Conservation (phyloP, 495 filamentous ascomycete genomes). For the Astrocystis sublimbata region DNA sequence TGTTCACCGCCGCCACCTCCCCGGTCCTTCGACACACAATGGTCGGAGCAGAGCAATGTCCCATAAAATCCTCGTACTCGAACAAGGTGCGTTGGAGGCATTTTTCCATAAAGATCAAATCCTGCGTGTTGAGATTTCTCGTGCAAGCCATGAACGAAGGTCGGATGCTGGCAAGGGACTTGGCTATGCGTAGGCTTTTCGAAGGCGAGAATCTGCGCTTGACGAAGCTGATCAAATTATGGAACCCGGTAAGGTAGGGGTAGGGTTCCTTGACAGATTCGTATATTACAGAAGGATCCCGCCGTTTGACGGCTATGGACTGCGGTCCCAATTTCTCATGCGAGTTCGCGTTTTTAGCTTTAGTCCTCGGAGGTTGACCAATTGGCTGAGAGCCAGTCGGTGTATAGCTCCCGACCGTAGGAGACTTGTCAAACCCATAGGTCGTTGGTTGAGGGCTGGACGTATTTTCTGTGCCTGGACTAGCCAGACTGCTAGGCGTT, state of each 20-base stretch:
- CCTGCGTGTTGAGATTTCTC: conserved; percentile 75
- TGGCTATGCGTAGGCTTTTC: conserved; percentile 75
- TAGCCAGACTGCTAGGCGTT: conserved; percentile 45
- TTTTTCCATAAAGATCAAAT: conserved; percentile 96
- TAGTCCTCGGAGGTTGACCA: conserved; percentile 33
- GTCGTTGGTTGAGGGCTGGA: conserved; percentile 48
- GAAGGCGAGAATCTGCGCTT: conserved; percentile 70
- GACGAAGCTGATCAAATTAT: conserved; percentile 80
- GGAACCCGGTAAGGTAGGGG: conserved; percentile 84
- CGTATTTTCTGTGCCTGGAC: conserved; percentile 52
- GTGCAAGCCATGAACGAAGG: conserved; percentile 91
- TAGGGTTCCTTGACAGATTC: conserved; percentile 86
- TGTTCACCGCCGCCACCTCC: conserved; percentile 87
- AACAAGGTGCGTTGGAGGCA: conserved; percentile 90
- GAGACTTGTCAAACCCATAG: conserved; percentile 47
- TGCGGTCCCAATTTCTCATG: conserved; percentile 41
- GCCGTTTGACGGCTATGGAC: conserved; percentile 54
- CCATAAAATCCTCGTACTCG: conserved; percentile 90
- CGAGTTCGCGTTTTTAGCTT: conserved; percentile 43
- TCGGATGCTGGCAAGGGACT: conserved; percentile 82
- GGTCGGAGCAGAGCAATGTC: conserved; percentile 81
- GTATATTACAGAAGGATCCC: conserved; percentile 83
- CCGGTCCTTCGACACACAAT: conserved; percentile 90
- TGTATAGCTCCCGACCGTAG: conserved; percentile 45
- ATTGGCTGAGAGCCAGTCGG: conserved; percentile 29